Percentiles rank a stretch among this genome's conserved stretches.
phyloP scores from a whole-genome alignment of 305 asterid species.

The Fraxinus sp. region DNA sequence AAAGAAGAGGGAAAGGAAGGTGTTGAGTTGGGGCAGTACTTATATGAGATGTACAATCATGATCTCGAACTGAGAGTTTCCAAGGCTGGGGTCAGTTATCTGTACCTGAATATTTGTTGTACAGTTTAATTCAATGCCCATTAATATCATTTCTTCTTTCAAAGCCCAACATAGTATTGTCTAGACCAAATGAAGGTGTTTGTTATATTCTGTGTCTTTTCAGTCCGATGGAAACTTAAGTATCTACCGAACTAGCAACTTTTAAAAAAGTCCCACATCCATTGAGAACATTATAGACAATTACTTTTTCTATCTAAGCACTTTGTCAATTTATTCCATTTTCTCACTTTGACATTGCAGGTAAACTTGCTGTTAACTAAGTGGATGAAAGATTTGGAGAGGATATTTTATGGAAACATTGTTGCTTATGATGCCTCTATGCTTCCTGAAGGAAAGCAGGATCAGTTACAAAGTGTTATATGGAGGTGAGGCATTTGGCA shows the following conservation, averaged over 20 bases:
- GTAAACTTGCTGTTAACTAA: slow-evolving; percentile 65
- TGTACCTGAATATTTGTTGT: slow-evolving; percentile 15
- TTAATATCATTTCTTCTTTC: neutral
- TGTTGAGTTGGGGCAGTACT: slow-evolving; percentile 84
- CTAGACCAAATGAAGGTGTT: neutral
- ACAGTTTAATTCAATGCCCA: neutral
- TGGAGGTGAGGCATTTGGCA: slow-evolving; percentile 57
- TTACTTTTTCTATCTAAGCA: neutral
- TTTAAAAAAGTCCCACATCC: neutral
- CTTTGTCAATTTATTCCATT: slow-evolving; percentile 7
- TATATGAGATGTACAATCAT: slow-evolving; percentile 85
- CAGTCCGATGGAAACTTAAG: neutral
- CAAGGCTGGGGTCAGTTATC: slow-evolving; percentile 86
- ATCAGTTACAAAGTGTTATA: slow-evolving; percentile 60
- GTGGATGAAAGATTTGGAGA: slow-evolving; percentile 93
- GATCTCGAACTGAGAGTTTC: slow-evolving; percentile 92
- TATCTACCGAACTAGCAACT: neutral
- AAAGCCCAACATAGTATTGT: neutral
- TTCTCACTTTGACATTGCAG: slow-evolving; percentile 37
- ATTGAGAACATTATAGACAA: neutral
- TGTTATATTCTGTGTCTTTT: neutral
- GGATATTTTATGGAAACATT: slow-evolving; percentile 77
- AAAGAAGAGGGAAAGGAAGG: slow-evolving; percentile 93
- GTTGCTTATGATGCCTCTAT: slow-evolving; percentile 78
- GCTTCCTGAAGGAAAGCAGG: slow-evolving; percentile 57